Evolutionary conservation across 345 rosid genomes (phyloP), one percentile per base, ranked within the genome.

Genomic region (Aethionema arabicum): DNA sequence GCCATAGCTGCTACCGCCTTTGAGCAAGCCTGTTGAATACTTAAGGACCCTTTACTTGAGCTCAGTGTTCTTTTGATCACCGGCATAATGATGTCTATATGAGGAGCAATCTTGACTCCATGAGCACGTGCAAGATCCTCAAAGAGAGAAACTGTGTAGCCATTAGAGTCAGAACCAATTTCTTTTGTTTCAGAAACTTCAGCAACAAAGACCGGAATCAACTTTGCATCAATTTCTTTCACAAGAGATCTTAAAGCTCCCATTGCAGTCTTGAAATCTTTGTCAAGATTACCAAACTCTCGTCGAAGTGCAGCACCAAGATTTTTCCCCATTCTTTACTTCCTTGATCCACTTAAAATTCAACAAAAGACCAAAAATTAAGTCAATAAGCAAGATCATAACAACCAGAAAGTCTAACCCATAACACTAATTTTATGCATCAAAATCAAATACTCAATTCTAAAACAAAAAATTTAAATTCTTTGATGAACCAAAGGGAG

Each of bases 71-170:
- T 90, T 68, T 88, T 72, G 12, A 95, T 72, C n/a, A 86, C 83
- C 0, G 76, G 65, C 99, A 95, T 85, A 70, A 95, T 86, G 68
- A 74, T 85, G n/a, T 85, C 93, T 11, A 88, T 82, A 63, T 86
- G 95, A 35, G 91, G 85, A 73, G 90, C 91, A 30, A 95, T 77
- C 66, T 90, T 88, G 42, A 76, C 84, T 49, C 99, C 99, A 35
- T 90, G 99, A 55, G 85, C 86, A 52, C 95, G 98, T 4, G 99
- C 95, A 71, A 95, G 96, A 70, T 84, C 95, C 79, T 95, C 98
- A 30, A 86, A 83, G 50, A 95, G 95, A 2, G 99, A 90, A 53
- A 95, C 90, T 0, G 96, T 84, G 80, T 83, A 90, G 67, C 88
- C 96, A 11, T 91, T 87, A 0, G 98, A 83, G 14, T 85, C 75